These are phyloP conservation scores for Quercus alba DNA, from an alignment of 306 rosid species.

Conservation along the genomic window DNA sequence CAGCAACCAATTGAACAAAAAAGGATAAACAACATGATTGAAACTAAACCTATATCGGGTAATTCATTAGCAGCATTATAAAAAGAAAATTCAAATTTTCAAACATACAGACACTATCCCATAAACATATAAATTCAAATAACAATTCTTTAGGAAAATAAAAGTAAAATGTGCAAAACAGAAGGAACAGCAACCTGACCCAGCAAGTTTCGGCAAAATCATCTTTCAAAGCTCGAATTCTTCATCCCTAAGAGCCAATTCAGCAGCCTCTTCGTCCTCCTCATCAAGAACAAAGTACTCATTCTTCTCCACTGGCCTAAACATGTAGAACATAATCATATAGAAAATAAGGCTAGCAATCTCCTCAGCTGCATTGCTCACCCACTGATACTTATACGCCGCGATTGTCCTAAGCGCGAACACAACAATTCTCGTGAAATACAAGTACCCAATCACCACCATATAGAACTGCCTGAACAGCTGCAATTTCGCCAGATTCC, in stretches of 20 bases:
- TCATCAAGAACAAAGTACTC: constrained; percentile 87
- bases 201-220: constrained; percentile 8
- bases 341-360: constrained; percentile 71
- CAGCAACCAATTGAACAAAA: background rate
- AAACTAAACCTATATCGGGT: constrained; percentile 12
- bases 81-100: constrained; percentile 12
- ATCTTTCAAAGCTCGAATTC: constrained; percentile 72
- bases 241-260: constrained; percentile 77
- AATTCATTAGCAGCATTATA: constrained; percentile 28
- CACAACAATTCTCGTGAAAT: constrained; percentile 77
- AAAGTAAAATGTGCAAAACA: constrained; percentile 4
- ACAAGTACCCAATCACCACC: constrained; percentile 85
- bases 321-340: constrained; percentile 83
- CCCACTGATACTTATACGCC: constrained; percentile 94
- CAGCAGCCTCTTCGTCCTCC: constrained; percentile 94
- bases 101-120: constrained; percentile 33
- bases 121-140: constrained; percentile 25
- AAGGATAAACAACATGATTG: constrained; percentile 5
- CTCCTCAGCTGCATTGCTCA: constrained; percentile 89
- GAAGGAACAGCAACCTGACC: constrained; percentile 33
- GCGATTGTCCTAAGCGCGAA: constrained; percentile 87
- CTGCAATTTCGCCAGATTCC: constrained; percentile 74
- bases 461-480: constrained; percentile 90
- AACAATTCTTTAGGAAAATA: constrained; percentile 15
- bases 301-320: constrained; percentile 85